Conservation (phyloP, 805 yeast genomes). For the Zygoascus tannicola region DNA sequence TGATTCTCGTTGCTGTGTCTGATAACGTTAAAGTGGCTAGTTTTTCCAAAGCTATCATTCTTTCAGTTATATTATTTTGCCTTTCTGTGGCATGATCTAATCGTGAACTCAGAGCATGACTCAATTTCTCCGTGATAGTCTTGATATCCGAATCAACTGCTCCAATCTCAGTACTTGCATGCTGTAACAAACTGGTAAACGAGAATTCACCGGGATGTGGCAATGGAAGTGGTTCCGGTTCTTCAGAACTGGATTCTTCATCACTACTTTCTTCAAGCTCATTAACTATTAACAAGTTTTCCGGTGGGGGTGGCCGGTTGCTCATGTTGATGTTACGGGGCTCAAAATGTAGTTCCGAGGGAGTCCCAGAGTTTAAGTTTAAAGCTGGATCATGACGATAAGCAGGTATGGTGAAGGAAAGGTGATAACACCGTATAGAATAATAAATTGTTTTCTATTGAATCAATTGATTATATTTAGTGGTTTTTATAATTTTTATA, state of each 20-base stretch:
- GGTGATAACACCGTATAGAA: no score
- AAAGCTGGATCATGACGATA: no score
- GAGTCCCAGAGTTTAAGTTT: no score
- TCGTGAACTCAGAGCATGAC: conserved; percentile 1
- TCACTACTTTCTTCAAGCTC: neutral
- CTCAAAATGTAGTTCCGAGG: no score
- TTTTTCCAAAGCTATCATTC: conserved; percentile 13
- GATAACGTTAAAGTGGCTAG: conserved; percentile 7
- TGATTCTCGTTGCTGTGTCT: conserved; percentile 6
- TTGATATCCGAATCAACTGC: conserved; percentile 2
- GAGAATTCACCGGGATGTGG: neutral
- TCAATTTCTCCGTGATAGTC: conserved; percentile 5
- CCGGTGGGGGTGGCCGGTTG: no score
- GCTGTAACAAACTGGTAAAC: neutral
- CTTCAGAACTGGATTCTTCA: neutral
- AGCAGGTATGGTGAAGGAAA: no score
- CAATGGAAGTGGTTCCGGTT: neutral
- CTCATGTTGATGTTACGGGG: no score
- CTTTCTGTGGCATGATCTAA: conserved; percentile 7
- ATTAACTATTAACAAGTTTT: conserved; percentile 1
- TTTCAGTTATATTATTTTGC: conserved; percentile 9
- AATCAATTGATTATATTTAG: no score
- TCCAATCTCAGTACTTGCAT: neutral
- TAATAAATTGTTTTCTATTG: no score
- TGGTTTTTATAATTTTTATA: no score